A percentile compares a stretch with the other conserved stretches of the same genome.
Conservation (phyloP, 768 basidiomycete species). For the Pleurotus sapidus region DNA sequence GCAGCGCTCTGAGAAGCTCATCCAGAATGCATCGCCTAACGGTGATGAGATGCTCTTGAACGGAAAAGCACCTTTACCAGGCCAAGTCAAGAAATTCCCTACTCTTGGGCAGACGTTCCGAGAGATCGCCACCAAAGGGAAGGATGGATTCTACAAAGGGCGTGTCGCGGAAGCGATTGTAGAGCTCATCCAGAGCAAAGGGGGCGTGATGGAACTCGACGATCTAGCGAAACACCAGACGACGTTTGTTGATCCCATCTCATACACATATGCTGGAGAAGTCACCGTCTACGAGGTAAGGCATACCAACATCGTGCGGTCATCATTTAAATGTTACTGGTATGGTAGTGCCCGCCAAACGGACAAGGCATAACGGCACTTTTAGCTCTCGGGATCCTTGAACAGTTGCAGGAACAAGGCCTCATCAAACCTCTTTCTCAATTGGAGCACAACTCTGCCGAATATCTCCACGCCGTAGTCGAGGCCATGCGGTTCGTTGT, state of each 20-base stretch:
- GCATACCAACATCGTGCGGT: not conserved
- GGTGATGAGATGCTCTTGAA: conserved; percentile 84
- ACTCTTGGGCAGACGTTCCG: conserved; percentile 85
- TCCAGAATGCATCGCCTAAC: conserved; percentile 84
- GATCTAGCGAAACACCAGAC: conserved; percentile 86
- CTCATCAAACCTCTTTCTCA: conserved; percentile 67
- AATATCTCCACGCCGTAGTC: conserved; percentile 85
- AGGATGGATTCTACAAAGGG: conserved; percentile 93
- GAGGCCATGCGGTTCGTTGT: conserved; percentile 72
- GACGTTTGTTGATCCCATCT: conserved; percentile 84
- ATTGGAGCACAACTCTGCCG: conserved; percentile 87
- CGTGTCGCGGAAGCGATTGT: conserved; percentile 87
- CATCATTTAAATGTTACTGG: not conserved
- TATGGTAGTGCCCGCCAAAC: conserved; percentile 87
- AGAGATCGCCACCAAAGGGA: conserved; percentile 75
- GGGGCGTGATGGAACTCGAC: conserved; percentile 92
- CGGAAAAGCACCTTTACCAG: conserved; percentile 79
- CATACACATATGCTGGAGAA: conserved; percentile 81
- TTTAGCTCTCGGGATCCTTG: conserved; percentile 89
- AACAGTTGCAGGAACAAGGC: conserved; percentile 76
- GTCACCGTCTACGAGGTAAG: conserved; percentile 89
- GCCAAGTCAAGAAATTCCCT: conserved; percentile 79
- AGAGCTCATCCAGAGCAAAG: conserved; percentile 77
- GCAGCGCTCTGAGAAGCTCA: conserved; percentile 60
- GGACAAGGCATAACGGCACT: conserved; percentile 96